Percentiles rank a stretch among this genome's conserved stretches.
phyloP scores from a whole-genome alignment of 352 stramenopile genomes.

The Globisporangium apiculatum region DNA sequence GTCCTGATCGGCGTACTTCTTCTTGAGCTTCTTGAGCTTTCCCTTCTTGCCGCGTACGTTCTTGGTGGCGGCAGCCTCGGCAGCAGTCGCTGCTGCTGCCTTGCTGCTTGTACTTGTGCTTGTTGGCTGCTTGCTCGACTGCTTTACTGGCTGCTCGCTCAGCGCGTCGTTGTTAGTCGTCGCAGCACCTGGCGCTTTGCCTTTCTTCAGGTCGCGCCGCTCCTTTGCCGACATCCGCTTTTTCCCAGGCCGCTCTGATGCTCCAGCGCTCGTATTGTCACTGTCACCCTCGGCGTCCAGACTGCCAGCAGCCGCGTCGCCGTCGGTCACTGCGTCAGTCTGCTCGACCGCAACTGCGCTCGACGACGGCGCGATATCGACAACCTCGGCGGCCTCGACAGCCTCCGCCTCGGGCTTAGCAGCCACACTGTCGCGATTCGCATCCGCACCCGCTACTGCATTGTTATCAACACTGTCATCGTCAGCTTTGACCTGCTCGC shows the following conservation, averaged over 20 bases:
- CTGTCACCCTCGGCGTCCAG: slow-evolving; percentile 14
- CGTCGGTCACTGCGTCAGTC: too few relatives aligned
- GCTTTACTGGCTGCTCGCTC: too few relatives aligned
- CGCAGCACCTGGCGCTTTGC: slow-evolving; percentile 15
- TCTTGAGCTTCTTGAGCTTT: slow-evolving; percentile 93
- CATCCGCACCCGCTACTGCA: too few relatives aligned
- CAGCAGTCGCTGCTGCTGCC: slow-evolving; percentile 1
- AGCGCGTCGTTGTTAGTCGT: neutral
- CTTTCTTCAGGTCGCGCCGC: slow-evolving; percentile 74
- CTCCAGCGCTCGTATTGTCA: slow-evolving; percentile 1
- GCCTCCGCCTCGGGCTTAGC: too few relatives aligned
- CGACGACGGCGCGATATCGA: too few relatives aligned
- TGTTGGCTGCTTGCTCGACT: too few relatives aligned
- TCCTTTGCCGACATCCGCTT: slow-evolving; percentile 68
- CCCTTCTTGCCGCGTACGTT: slow-evolving; percentile 89
- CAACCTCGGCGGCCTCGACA: too few relatives aligned
- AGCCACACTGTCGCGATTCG: too few relatives aligned
- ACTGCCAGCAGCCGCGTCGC: neutral
- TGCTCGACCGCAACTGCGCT: too few relatives aligned
- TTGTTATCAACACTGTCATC: too few relatives aligned
- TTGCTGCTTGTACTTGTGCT: neutral
- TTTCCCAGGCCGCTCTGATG: slow-evolving; percentile 28
- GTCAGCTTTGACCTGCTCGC: too few relatives aligned
- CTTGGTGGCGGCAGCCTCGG: slow-evolving; percentile 11
- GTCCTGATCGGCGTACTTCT: slow-evolving; percentile 96